A percentile compares a stretch with the other conserved stretches of the same genome.
phyloP scores from a whole-genome alignment of 1,284 basidiomycete genomes.

The Caloboletus firmus region DNA sequence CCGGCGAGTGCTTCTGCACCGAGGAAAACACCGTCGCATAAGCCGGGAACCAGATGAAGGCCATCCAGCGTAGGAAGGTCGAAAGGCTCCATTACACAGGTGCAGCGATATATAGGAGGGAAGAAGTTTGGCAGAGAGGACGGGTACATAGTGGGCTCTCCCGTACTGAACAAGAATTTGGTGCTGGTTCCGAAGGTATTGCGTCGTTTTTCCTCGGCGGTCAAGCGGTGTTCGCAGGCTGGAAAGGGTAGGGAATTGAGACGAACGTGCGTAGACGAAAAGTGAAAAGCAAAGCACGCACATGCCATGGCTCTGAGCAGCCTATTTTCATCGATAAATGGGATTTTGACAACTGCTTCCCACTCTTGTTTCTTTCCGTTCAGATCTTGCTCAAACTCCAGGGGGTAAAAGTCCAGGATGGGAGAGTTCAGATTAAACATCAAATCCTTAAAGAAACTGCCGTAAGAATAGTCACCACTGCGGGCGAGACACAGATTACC shows the following conservation, averaged over 20 bases:
- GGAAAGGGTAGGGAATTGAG: slow-evolving; percentile 4
- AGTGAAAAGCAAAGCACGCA: slow-evolving; percentile 37
- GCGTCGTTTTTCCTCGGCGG: slow-evolving; percentile 72
- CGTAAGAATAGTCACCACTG: slow-evolving; percentile 4
- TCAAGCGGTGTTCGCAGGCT: slow-evolving; percentile 79
- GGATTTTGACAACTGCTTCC: slow-evolving; percentile 99
- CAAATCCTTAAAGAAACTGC: slow-evolving; percentile 59
- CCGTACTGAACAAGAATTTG: slow-evolving; percentile 73
- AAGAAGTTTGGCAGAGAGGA: slow-evolving; percentile 95
- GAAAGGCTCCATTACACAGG: slow-evolving; percentile 78
- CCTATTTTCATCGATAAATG: slow-evolving; percentile 89
- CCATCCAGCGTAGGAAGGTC: slow-evolving; percentile 88
- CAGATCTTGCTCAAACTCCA: slow-evolving; percentile 88
- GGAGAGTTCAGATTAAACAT: slow-evolving; percentile 88
- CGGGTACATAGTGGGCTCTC: slow-evolving; percentile 70
- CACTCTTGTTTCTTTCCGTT: slow-evolving; percentile 99
- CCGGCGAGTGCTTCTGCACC: slow-evolving; percentile 89
- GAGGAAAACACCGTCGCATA: slow-evolving; percentile 87
- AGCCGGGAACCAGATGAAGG: slow-evolving; percentile 81
- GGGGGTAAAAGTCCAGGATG: slow-evolving; percentile 94
- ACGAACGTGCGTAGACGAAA: neutral
- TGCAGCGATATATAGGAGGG: slow-evolving; percentile 84
- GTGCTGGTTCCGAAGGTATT: slow-evolving; percentile 83
- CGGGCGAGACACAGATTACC: slow-evolving; percentile 43
- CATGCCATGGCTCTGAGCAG: slow-evolving; percentile 82